Evolutionary conservation across 2,329 filamentous ascomycete genomes (phyloP).

Genomic region (Xylariomycetidae sp.): DNA sequence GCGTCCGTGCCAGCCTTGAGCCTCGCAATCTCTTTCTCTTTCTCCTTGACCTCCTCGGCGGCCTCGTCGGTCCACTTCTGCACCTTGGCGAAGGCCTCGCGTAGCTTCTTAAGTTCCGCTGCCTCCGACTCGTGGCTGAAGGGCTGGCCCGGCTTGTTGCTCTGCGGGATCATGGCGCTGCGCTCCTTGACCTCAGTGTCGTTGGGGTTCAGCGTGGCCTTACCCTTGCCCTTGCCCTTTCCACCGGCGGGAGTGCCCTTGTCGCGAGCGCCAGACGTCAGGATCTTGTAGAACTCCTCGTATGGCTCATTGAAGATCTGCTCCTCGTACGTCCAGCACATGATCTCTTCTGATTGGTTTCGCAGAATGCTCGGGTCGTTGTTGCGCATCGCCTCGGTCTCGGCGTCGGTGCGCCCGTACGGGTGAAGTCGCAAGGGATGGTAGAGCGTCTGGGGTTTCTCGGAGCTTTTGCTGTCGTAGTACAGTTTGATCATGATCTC

Average conservation of each 20-base stretch:
- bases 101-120: constrained; percentile 53
- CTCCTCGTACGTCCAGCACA: constrained; percentile 83
- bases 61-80: constrained; percentile 54
- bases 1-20: constrained; percentile 55
- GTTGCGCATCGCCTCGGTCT: constrained; percentile 56
- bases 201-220: constrained; percentile 22
- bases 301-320: constrained; percentile 97
- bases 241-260: constrained; percentile 39
- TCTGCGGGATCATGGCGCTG: constrained; percentile 68
- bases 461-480: constrained; percentile 78
- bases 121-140: constrained; percentile 68
- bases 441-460: constrained; percentile 94
- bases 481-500: constrained; percentile 93
- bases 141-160: constrained; percentile 60
- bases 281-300: constrained; percentile 80
- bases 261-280: constrained; percentile 66
- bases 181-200: constrained; percentile 45
- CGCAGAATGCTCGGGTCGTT: too few relatives aligned
- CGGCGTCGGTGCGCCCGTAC: constrained; percentile 75
- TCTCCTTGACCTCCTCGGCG: constrained; percentile 55
- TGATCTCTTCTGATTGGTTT: too few relatives aligned
- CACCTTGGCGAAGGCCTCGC: constrained; percentile 59
- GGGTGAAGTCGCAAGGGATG: constrained; percentile 88
- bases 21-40: constrained; percentile 55
- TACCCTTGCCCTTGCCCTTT: constrained; percentile 52